phyloP scores from a whole-genome alignment of 1,284 basidiomycete genomes.

The Cryptococcus sp. region DNA sequence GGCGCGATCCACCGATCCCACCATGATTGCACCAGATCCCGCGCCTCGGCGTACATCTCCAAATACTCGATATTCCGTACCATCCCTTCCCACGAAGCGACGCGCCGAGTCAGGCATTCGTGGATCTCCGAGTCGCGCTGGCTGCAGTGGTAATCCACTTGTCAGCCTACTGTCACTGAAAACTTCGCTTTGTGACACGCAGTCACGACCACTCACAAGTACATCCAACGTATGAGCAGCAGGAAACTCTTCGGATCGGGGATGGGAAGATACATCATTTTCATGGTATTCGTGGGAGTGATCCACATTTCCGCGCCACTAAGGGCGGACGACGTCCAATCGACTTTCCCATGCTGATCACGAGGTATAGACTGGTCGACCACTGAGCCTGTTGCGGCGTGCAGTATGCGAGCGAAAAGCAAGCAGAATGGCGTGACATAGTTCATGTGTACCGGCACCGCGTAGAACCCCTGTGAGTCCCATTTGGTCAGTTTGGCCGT shows the following conservation, averaged over 20 bases:
- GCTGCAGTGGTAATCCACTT: background rate
- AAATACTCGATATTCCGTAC: conserved; percentile 53
- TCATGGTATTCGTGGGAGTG: conserved; percentile 20
- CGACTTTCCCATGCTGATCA: conserved; percentile 12
- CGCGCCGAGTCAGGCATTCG: conserved; percentile 37
- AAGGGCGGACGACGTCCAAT: conserved; percentile 15
- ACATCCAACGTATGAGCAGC: conserved; percentile 51
- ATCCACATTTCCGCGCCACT: conserved; percentile 35
- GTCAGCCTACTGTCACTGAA: background rate
- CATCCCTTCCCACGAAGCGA: conserved; percentile 51
- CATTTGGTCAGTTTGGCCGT: no score
- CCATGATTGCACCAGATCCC: conserved; percentile 48
- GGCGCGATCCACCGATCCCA: conserved; percentile 52
- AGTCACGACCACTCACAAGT: conserved; percentile 41
- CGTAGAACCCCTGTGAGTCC: conserved; percentile 28
- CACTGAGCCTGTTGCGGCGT: conserved; percentile 15
- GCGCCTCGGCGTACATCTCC: conserved; percentile 46
- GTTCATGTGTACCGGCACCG: conserved; percentile 48
- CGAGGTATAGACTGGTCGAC: conserved; percentile 12
- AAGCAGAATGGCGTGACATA: conserved; percentile 50
- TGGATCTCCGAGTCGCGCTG: conserved; percentile 19
- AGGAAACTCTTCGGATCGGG: conserved; percentile 51
- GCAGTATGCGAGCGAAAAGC: conserved; percentile 47
- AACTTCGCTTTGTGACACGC: background rate
- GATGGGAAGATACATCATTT: conserved; percentile 45